These are phyloP conservation scores for Decorospora gaudefroyi DNA, from an alignment of 2,329 filamentous ascomycete species.

Conservation along the genomic window DNA sequence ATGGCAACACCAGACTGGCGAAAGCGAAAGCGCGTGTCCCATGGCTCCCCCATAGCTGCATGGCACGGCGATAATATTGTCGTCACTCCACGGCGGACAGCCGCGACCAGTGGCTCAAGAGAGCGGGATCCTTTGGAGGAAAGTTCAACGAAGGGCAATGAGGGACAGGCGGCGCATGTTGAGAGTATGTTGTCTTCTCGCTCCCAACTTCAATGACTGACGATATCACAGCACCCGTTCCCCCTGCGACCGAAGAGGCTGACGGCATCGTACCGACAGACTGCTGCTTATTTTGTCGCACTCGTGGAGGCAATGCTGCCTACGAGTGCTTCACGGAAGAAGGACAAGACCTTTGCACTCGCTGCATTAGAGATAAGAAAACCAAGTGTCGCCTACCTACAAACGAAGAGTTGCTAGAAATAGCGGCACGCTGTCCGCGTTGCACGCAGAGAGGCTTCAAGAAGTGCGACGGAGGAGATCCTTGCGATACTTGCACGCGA, in stretches of 20 bases:
- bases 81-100: not conserved
- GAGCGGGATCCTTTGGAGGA: slow-evolving; percentile 1
- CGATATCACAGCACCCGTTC: not conserved
- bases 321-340: slow-evolving; percentile 18
- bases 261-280: slow-evolving; percentile 2
- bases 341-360: slow-evolving; percentile 10
- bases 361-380: slow-evolving; percentile 14
- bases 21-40: slow-evolving; percentile 11
- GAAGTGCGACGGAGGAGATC: slow-evolving; percentile 10
- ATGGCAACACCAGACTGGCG: not conserved
- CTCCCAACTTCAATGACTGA: not conserved
- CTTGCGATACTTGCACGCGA: slow-evolving; percentile 16
- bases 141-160: not conserved
- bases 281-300: slow-evolving; percentile 21
- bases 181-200: slow-evolving; percentile 5
- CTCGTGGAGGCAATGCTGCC: slow-evolving; percentile 22
- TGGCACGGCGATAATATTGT: slow-evolving; percentile 5
- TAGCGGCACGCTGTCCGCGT: slow-evolving; percentile 21
- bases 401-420: slow-evolving; percentile 10
- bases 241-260: not conserved
- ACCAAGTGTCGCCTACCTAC: slow-evolving; percentile 17
- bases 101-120: not conserved
- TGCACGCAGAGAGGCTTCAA: slow-evolving; percentile 22
- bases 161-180: not conserved
- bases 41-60: not conserved